Evolutionary conservation across 768 basidiomycete genomes (phyloP).

Genomic region (Pleurotus djamor): DNA sequence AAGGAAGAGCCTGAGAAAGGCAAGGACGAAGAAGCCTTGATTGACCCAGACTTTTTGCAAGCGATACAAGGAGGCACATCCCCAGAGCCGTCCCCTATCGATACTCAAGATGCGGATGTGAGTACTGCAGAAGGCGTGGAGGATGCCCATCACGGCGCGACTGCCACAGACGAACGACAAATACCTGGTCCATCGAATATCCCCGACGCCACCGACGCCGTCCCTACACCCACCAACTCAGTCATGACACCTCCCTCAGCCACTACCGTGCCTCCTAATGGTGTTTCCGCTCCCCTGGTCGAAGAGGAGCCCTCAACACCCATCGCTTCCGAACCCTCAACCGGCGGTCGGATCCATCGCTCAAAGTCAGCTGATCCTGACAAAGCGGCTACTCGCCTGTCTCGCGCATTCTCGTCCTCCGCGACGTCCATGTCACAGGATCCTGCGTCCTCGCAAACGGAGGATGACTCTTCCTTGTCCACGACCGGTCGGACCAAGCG

Average conservation of each 20-base stretch:
- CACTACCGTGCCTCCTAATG: not conserved
- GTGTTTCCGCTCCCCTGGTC: conserved; percentile 7
- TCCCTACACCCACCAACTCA: not conserved
- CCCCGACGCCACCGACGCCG: not conserved
- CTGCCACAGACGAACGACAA: conserved; percentile 3
- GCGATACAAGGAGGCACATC: conserved; percentile 7
- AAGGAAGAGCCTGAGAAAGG: not conserved
- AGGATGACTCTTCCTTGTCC: conserved; percentile 73
- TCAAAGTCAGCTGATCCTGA: conserved; percentile 84
- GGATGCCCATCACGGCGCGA: conserved; percentile 11
- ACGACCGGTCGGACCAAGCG: conserved; percentile 39
- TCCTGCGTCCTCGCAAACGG: conserved; percentile 57
- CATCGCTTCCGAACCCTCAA: conserved; percentile 26
- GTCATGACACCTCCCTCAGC: conserved; percentile 6
- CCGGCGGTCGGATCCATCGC: conserved; percentile 54
- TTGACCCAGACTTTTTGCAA: not conserved
- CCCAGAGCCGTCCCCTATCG: conserved; percentile 5
- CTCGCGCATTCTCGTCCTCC: conserved; percentile 58
- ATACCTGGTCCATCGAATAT: not conserved
- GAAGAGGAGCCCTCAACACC: conserved; percentile 31
- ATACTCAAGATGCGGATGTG: conserved; percentile 5
- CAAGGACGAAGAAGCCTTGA: not conserved
- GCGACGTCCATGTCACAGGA: conserved; percentile 35
- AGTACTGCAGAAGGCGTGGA: conserved; percentile 8
- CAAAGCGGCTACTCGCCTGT: conserved; percentile 47